Base-by-base conservation (phyloP, 2,329 filamentous ascomycete genomes). In the Aaosphaeria arxii region DNA sequence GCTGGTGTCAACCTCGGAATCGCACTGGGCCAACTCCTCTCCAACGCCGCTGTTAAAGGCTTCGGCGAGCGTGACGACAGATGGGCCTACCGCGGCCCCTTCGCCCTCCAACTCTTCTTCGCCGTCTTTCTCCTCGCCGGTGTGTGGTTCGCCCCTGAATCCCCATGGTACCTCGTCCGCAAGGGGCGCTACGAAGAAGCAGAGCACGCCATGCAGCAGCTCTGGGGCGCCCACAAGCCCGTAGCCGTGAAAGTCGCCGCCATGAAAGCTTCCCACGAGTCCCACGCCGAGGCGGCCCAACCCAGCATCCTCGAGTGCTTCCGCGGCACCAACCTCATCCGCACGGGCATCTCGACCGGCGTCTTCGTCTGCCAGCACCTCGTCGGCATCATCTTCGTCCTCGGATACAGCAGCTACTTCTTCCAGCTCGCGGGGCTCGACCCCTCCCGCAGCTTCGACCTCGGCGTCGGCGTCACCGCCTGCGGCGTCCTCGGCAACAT, bases 271-370 rank as follows among this genome's bases (percentile, higher is more conserved):
- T 82, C 88, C 1, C 87, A 91, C 62, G 92, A 89, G 1, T 89
- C 86, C 1, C 85, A 86, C 0, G 74, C 92, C 6, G 89, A 95
- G 66, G 24, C 9, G 7, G 39, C 7, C 39, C 64, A 88, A 36
- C 81, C 86, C 6, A 84, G 79, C 43, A 94, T 91, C 67, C 71
- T 80, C 58, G 89, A 95, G 65, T 95, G 89, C 71, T 94, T 95
- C 78, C 84, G 78, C 66, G 88, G 88, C 9, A 79, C 80, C 17
- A 85, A 94, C 62, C 75, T 85, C 47, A 84, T 89, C 45, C 82
- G 89, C n/a, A 94, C 89, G 2, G 88, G 87, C 61, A 83, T 85
- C 52, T 74, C 81, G 24, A 79, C 77, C 49, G 67, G 71, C 52
- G 63, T 62, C 17, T 76, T 70, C 62, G 64, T 65, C 1, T 73